Evolutionary conservation across 2,329 filamentous ascomycete genomes (phyloP), one percentile per base, ranked within the genome.

Genomic region (Aspergillus jensenii): DNA sequence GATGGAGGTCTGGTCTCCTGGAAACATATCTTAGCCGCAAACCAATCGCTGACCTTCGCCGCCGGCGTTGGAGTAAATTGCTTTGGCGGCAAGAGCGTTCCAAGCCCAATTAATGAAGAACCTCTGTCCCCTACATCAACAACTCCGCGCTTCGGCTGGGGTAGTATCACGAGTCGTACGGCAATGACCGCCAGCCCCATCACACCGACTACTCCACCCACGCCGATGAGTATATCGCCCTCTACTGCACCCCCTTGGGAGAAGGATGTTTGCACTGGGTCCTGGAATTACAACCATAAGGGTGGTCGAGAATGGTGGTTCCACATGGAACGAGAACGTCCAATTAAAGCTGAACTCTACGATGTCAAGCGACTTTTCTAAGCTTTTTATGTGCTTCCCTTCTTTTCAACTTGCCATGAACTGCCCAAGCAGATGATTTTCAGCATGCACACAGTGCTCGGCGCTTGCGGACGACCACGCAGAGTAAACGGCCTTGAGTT

Each of bases 1-100:
- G 76, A 79, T 40, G 78, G 77, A 25, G 78, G 78, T 8, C 62
- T 80, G 47, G 63, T 79, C 45, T 74, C 70, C 41, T 79, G 77
- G 77, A 77, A 74, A 56, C 75, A 80, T 53, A 63, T 79, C 6
- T 68, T 79, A 27, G 67, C 72, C 14, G 71, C 75, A 19, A 77
- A 74, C 39, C 76, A 76, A 62, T 76, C 74, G 50, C 65, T 72
- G 23, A 69, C 68, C 31, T 77, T 74, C 56, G 68, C 71, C 9
- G 68, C 72, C 1, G 72, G 72, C 1, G 65, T 72, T 37, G 70
- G 69, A 4, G 66, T 69, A 11, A 67, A 72, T 59, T 73, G 68
- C 58, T 74, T 72, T 50, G 67, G 65, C 44, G 66, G 62, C 56
- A 68, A 65, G 27, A 65, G 55, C 31, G 59, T 60, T 11, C 43